Base-by-base conservation (phyloP, 73 alveolate genomes). In the Paramecium biaurelia region DNA sequence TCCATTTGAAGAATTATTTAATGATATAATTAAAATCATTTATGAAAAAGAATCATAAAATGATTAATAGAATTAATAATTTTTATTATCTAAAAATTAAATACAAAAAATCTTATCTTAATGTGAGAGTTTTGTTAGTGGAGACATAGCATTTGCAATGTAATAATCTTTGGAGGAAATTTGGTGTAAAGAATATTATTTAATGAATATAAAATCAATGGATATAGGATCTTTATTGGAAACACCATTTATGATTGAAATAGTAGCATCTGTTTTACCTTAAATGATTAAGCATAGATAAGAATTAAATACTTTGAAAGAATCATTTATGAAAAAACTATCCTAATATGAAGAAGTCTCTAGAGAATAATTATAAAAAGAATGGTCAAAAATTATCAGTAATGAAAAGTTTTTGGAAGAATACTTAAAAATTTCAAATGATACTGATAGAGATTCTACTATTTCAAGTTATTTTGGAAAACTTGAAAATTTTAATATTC, bases 161-260 rank as follows among this genome's bases (percentile, higher is more conserved):
- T 0, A 15, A 53, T 53, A 53, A 53, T 53, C 26, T 7, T 18
- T 53, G 5, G 68, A 53, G 8, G 68, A 53, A 18, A 14, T 53
- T 18, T n/a, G 30, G 68, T 53, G 5, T 18, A 18, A 53, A 53
- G 68, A 53, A 18, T 53, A n/a, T 18, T 53, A 53, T 18, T 4
- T 18, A 0, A 53, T 18, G 12, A 53, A 53, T 20, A 53, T 53
- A 4, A 18, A 20, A 53, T 5, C 18, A 53, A 53, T 53, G 68
- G 68, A 53, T 5, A 15, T 53, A 53, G 45, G 12, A 1, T 67
- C 84, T 2, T 67, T 67, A 24, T 67, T 67, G 4, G 63, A 74
- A 74, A 74, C 87, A 12, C 67, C 59, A 32, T 74, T 74, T 34
- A 28, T 74, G 56, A 74, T 74, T 15, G 87, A 74, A 38, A 74